Evolutionary conservation across 1,284 basidiomycete species (phyloP).

Genomic region (Lentinula novae-zelandiae): DNA sequence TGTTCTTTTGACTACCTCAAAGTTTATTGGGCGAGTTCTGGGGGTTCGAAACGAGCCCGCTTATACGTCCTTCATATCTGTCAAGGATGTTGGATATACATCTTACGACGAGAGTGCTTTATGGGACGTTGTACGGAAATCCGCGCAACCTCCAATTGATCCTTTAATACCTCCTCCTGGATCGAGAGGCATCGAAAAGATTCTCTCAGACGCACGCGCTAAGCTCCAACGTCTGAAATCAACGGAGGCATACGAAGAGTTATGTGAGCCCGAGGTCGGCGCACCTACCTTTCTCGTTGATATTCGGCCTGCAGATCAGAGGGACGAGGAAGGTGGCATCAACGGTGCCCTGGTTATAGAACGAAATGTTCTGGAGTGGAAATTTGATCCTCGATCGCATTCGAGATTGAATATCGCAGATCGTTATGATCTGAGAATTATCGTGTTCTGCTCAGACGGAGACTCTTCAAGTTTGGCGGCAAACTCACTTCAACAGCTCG

Average conservation of each 20-base stretch:
- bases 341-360: slow-evolving; percentile 64
- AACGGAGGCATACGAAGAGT: slow-evolving; percentile 53
- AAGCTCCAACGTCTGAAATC: slow-evolving; percentile 61
- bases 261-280: slow-evolving; percentile 45
- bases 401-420: slow-evolving; percentile 55
- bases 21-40: slow-evolving; percentile 58
- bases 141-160: slow-evolving; percentile 53
- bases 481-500: slow-evolving; percentile 58
- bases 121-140: slow-evolving; percentile 62
- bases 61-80: slow-evolving; percentile 41
- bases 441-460: slow-evolving; percentile 70
- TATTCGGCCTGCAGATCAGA: slow-evolving; percentile 60
- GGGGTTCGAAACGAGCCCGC: slow-evolving; percentile 30
- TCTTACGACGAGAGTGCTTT: slow-evolving; percentile 59
- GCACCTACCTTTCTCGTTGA: slow-evolving; percentile 72
- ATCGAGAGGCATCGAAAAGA: slow-evolving; percentile 50
- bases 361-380: slow-evolving; percentile 71
- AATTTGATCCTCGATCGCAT: slow-evolving; percentile 62
- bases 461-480: slow-evolving; percentile 69
- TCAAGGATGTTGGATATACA: slow-evolving; percentile 45
- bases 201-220: slow-evolving; percentile 54
- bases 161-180: slow-evolving; percentile 59
- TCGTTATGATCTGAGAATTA: slow-evolving; percentile 66
- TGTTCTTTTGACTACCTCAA: slow-evolving; percentile 55
- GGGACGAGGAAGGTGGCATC: slow-evolving; percentile 51